Base-by-base conservation (phyloP, 169 alveolate species). In the Plasmodium fragile region DNA sequence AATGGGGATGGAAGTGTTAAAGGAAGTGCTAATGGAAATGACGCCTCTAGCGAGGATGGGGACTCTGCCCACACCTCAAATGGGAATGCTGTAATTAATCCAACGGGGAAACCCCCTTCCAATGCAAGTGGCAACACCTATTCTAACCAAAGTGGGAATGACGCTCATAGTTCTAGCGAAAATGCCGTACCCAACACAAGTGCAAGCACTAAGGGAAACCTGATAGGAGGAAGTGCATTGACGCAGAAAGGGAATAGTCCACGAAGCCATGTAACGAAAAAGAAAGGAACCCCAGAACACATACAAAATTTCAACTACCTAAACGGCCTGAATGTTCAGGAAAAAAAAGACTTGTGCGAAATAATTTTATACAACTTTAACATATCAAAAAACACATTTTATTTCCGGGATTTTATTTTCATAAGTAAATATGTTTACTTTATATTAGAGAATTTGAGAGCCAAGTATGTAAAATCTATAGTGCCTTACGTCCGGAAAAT, bases 381-480 rank as follows among this genome's bases (percentile, higher is more conserved):
- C 41, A 80, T 91, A 59, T 18, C 92, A 22, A 45, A 70, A 49
- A 55, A 91, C 49, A 34, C 75, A 10, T 45, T 80, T 70, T 81
- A 91, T 59, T 91, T 80, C 75, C 59, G 75, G 5, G 53, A 80
- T 45, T 91, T 69, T 69, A 53, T 91, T 22, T 91, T 91, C 55
- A 2, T 91, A 91, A 75, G 69, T 32, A 91, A 91, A 72, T 49
- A 71, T 18, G 53, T 71, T 18, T 91, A 91, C 39, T 91, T 91
- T 28, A 80, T 91, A 81, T 91, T 91, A 72, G 94, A 80, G 43
- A 65, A 53, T 71, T 41, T 81, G 65, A 91, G 77, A 81, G 45
- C 53, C 55, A 82, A 91, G 83, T 91, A 41, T 70, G 30, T 91
- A 69, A 91, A 72, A 81, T 49, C 22, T 10, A 59, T 91, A 80